Percentiles rank a stretch among this genome's conserved stretches.
Evolutionary conservation across 192 early-diverging fungal species (phyloP).

Genomic region (Coemansia sp.): DNA sequence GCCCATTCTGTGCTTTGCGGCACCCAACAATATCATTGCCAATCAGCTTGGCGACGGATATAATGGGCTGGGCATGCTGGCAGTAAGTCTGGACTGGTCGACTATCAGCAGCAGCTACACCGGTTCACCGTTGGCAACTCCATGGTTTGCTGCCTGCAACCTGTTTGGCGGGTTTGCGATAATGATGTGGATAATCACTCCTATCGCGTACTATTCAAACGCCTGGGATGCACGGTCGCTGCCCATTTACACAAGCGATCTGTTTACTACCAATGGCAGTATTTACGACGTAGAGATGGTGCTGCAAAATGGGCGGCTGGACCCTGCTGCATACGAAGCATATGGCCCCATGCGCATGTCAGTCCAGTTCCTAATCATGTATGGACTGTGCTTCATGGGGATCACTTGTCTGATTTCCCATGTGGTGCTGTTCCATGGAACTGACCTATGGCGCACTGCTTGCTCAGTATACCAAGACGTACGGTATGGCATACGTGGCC

Average conservation of each 20-base stretch:
- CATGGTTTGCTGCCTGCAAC: slow-evolving; percentile 68
- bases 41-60: slow-evolving; percentile 46
- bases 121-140: slow-evolving; percentile 64
- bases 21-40: slow-evolving; percentile 28
- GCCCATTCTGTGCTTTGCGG: slow-evolving; percentile 57
- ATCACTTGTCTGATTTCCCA: slow-evolving; percentile 67
- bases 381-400: slow-evolving; percentile 62
- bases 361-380: slow-evolving; percentile 63
- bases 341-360: slow-evolving; percentile 63
- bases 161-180: slow-evolving; percentile 62
- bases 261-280: slow-evolving; percentile 54
- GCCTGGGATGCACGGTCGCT: slow-evolving; percentile 56
- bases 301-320: slow-evolving; percentile 50
- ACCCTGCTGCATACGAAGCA: slow-evolving; percentile 54
- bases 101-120: slow-evolving; percentile 54
- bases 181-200: slow-evolving; percentile 69
- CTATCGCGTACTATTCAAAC: slow-evolving; percentile 63
- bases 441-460: slow-evolving; percentile 57
- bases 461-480: slow-evolving; percentile 40
- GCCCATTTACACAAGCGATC: slow-evolving; percentile 60
- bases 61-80: slow-evolving; percentile 63
- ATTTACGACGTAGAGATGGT: slow-evolving; percentile 58
- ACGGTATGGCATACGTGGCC: not conserved
- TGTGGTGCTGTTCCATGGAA: slow-evolving; percentile 59
- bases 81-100: slow-evolving; percentile 73